phyloP scores from a whole-genome alignment of 192 early-diverging fungal species.

The Backusella westeae region DNA sequence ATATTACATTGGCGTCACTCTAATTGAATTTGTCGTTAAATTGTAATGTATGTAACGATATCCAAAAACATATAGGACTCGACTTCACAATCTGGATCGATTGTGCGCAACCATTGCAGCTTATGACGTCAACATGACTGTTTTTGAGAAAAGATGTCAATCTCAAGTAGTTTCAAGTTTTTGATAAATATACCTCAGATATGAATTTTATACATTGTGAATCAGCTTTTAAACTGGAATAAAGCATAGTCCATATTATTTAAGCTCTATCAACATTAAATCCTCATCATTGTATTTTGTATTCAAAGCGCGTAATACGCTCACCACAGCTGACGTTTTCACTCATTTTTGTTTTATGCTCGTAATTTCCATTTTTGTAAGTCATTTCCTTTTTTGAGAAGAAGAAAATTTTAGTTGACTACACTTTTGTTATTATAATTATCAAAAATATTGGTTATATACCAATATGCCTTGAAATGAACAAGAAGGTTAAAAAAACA shows the following conservation, averaged over 20 bases:
- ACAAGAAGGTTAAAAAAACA: too few relatives aligned
- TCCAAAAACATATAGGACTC: too few relatives aligned
- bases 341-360: neutral
- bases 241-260: neutral
- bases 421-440: neutral
- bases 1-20: too few relatives aligned
- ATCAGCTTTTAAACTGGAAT: neutral
- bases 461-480: neutral
- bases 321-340: neutral
- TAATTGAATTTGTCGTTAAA: too few relatives aligned
- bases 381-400: slow-evolving; percentile 4
- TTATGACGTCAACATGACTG: too few relatives aligned
- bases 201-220: neutral
- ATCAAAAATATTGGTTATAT: neutral
- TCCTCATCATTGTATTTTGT: neutral
- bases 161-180: too few relatives aligned
- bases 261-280: neutral
- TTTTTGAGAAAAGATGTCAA: too few relatives aligned
- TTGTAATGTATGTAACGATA: too few relatives aligned
- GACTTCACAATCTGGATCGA: too few relatives aligned
- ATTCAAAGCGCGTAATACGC: neutral
- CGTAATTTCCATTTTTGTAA: neutral
- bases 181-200: too few relatives aligned
- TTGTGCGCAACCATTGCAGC: too few relatives aligned
- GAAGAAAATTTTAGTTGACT: neutral